Evolutionary conservation across 2,329 filamentous ascomycete genomes (phyloP), one percentile per base, ranked within the genome.

Genomic region (Phaeosphaeria sp.): DNA sequence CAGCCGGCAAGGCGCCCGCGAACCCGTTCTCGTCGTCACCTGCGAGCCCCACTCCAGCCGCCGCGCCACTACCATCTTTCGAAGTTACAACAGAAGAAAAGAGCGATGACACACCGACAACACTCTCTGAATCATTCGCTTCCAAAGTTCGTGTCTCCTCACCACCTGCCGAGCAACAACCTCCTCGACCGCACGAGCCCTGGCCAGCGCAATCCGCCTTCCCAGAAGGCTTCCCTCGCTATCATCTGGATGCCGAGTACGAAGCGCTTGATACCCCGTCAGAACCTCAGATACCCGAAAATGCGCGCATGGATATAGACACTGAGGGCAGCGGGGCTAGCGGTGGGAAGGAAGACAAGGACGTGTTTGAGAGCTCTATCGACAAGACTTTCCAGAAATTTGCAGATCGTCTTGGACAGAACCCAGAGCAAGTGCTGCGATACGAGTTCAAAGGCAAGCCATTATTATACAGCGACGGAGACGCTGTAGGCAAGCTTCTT

Each of bases 181-280:
- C 69, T 75, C 33, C 63, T 68, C 68, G 17, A 0, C 81, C 86
- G 0, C 79, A 84, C 1, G 86, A 92, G 65, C 89, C 92, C 8
- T 98, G 93, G 93, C 94, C 94, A 0, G 73, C 84, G 13, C 79
- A 82, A 40, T 82, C 86, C 1, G 78, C 83, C 0, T 89, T 91
- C 65, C 91, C 92, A 0, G 60, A 82, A 1, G 82, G 92, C 0
- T 98, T 93, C 77, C 90, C 92, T 0, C 80, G 85, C 27, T 91
- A 90, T 72, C 91, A 92, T 80, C 83, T 89, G 50, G 95, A 98
- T 67, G 94, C 94, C 51, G 94, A 97, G 72, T 96, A 92, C 78
- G 95, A 99, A 77, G 91, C 90, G 3, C 85, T 98, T 24, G 91
- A 92, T 60, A 75, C 77, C 18, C 72, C 87, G 65, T 78, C 78